Percentiles rank a stretch among this genome's conserved stretches.
These are phyloP conservation scores for Sisymbrium altissimum DNA, from an alignment of 345 rosid species.

Conservation along the genomic window DNA sequence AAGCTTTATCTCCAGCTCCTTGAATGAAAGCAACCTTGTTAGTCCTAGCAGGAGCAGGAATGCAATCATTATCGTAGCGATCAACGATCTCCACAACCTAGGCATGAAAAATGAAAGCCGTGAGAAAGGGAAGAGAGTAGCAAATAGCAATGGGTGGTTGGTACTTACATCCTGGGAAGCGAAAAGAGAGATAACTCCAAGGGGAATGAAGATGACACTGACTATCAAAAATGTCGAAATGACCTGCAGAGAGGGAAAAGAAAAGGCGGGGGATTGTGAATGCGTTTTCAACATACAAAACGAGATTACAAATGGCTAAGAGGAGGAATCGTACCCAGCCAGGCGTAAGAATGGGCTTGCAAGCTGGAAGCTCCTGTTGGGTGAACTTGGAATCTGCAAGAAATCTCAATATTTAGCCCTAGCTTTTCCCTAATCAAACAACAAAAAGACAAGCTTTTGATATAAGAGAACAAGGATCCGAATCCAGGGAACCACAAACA, in stretches of 20 bases:
- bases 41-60: conserved; percentile 48
- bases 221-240: conserved; percentile 85
- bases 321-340: conserved; percentile 62
- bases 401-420: neutral
- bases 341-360: conserved; percentile 98
- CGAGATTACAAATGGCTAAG: neutral
- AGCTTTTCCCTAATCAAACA: too few relatives aligned
- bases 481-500: too few relatives aligned
- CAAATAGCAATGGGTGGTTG: neutral
- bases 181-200: conserved; percentile 83
- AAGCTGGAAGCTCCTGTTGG: conserved; percentile 98
- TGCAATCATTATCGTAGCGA: conserved; percentile 69
- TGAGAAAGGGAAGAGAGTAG: conserved; percentile 12
- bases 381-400: conserved; percentile 87
- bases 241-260: conserved; percentile 47
- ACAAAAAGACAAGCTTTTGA: too few relatives aligned
- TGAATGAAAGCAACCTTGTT: conserved; percentile 67
- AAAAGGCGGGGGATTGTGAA: too few relatives aligned
- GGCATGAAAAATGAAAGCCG: conserved; percentile 4
- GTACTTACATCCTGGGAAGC: conserved; percentile 84
- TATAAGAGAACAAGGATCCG: too few relatives aligned
- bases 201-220: conserved; percentile 88
- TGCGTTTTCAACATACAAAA: too few relatives aligned
- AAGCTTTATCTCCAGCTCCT: conserved; percentile 42
- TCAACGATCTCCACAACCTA: conserved; percentile 91